Evolutionary conservation across 768 basidiomycete species (phyloP).

Genomic region (Coprinellus micaceus): DNA sequence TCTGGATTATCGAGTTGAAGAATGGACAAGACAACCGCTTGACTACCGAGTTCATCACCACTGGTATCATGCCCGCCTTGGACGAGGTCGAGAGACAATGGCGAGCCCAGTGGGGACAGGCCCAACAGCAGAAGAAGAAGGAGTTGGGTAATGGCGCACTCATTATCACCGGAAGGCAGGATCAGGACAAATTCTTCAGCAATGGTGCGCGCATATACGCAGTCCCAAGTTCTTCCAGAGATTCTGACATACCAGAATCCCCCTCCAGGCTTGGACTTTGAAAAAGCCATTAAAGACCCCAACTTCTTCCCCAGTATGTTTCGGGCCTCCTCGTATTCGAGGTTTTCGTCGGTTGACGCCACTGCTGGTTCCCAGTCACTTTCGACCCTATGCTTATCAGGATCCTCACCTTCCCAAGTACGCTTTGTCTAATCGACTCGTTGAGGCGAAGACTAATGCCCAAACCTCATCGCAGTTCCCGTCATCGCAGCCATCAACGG

Average conservation of each 20-base stretch:
- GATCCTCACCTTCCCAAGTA: constrained; percentile 74
- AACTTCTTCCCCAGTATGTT: constrained; percentile 61
- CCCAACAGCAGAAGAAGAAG: constrained; percentile 41
- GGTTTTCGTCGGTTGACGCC: too few species aligned
- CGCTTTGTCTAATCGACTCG: neutral
- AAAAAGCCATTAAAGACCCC: constrained; percentile 45
- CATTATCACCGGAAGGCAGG: constrained; percentile 69
- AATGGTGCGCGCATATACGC: constrained; percentile 48
- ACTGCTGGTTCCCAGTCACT: constrained; percentile 47
- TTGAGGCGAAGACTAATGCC: neutral
- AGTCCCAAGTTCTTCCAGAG: constrained; percentile 1
- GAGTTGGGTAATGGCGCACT: constrained; percentile 63
- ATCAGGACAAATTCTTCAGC: constrained; percentile 87
- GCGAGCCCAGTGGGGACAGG: constrained; percentile 48
- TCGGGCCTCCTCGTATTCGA: neutral
- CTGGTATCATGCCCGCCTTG: constrained; percentile 65
- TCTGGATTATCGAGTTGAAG: constrained; percentile 81
- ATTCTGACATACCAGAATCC: neutral
- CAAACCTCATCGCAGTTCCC: constrained; percentile 50
- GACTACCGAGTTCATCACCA: constrained; percentile 52
- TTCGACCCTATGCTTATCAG: constrained; percentile 72
- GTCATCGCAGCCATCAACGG: constrained; percentile 79
- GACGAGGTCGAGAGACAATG: constrained; percentile 73
- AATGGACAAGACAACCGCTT: constrained; percentile 75
- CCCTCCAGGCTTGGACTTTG: constrained; percentile 60